Base-by-base conservation (phyloP, 2,329 filamentous ascomycete species). In the Ophiocordyceps sinensis region DNA sequence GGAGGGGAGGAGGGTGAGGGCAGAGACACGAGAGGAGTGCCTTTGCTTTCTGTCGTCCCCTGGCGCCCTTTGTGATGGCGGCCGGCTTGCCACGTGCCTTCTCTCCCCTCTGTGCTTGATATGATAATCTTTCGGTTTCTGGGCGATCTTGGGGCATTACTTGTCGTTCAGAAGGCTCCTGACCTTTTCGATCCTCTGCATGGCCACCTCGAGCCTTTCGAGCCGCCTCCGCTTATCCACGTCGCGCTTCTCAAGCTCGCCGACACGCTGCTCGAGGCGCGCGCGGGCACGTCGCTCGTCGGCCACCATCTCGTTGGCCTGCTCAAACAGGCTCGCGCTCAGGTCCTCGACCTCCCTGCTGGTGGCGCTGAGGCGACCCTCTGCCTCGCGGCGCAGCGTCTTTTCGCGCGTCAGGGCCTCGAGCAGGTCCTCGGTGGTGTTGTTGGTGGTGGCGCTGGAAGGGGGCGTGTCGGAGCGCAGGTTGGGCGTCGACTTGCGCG, bases 291-390 rank as follows among this genome's bases (percentile, higher is more conserved):
- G 71, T 36, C 85, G 67, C 66, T 91, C 85, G 15, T 72, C 68
- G 2, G 85, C 83, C 17, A 91, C 85, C 85, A 91, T 91, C 62
- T 87, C 78, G 57, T 91, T 91, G 40, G 85, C 85, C 64, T 88
- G 79, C 62, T 84, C 78, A 57, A 91, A 91, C 41, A 91, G 64
- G 39, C 72, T 73, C 17, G 75, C 80, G 53, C 75, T 84, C 47
- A 91, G 65, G 61, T 91, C 85, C 61, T 89, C 85, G 17, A 89
- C 72, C 64, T 91, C 85, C 12, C 66, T 69, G 52, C 75, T 79
- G 39, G 83, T 81, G 39, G 77, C 73, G 47, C 69, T 70, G 17
- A 85, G 65, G 46, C 75, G 72, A 39, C 72, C 71, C 62, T 91
- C 85, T 1, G 84, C 84, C 40, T 77, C 74, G 32, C 71, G 66